Conservation (phyloP, 768 basidiomycete genomes). For the Lentinula detonsa region DNA sequence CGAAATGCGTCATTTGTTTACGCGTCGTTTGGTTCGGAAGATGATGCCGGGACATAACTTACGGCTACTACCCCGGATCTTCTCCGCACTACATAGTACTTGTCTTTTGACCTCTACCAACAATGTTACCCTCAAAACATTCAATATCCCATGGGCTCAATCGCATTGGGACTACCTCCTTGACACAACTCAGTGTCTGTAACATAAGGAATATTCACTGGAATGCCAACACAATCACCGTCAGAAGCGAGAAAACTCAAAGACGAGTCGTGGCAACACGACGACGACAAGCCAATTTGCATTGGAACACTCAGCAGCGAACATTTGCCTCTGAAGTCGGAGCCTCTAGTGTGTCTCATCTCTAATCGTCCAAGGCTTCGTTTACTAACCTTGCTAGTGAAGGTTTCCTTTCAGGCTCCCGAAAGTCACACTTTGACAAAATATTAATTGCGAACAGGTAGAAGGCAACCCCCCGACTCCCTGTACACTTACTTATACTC, state of each 20-base stretch:
- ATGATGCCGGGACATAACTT: too few species aligned
- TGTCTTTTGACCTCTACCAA: not conserved
- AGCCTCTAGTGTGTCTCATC: not conserved
- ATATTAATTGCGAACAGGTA: conserved; percentile 89
- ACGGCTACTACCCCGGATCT: not conserved
- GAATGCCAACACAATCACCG: not conserved
- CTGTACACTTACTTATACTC: not conserved
- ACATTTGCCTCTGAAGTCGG: not conserved
- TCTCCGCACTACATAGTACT: too few species aligned
- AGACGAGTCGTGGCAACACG: not conserved
- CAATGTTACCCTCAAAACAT: not conserved
- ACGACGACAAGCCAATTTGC: not conserved
- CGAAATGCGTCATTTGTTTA: not conserved
- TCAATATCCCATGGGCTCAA: not conserved
- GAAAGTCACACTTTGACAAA: conserved; percentile 72
- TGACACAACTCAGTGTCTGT: not conserved
- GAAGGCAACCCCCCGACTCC: conserved; percentile 3
- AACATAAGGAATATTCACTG: not conserved
- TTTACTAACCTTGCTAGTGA: not conserved
- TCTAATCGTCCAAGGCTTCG: not conserved
- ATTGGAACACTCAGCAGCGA: not conserved
- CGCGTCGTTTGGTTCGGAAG: too few species aligned
- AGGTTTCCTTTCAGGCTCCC: not conserved
- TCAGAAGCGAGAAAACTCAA: not conserved
- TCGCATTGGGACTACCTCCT: not conserved